Conservation (phyloP, 495 filamentous ascomycete species). For the Trichoderma erinaceum region DNA sequence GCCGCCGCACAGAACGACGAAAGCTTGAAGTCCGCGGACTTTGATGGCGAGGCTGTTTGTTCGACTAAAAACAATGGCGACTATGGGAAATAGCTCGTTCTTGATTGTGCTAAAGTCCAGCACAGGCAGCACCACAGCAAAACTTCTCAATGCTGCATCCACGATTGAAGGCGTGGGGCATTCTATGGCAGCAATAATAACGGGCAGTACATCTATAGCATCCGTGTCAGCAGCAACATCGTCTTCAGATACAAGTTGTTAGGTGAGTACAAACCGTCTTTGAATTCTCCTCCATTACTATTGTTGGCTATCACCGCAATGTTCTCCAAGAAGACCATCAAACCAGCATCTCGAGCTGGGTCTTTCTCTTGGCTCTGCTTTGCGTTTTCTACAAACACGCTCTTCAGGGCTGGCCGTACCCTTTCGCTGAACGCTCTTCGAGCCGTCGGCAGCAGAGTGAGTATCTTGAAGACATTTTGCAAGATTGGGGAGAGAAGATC, state of each 20-base stretch:
- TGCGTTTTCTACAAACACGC: conserved; percentile 62
- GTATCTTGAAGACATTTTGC: conserved; percentile 85
- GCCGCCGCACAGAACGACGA: conserved; percentile 83
- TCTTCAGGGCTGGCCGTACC: conserved; percentile 75
- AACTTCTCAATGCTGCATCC: conserved; percentile 69
- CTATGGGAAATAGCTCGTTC: conserved; percentile 86
- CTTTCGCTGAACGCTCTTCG: conserved; percentile 73
- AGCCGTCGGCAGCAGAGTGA: conserved; percentile 65
- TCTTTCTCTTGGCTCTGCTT: conserved; percentile 63
- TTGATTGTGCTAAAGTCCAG: conserved; percentile 95
- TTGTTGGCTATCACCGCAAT: conserved; percentile 67
- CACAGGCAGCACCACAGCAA: conserved; percentile 68
- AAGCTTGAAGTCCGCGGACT: conserved; percentile 81
- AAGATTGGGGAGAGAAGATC: conserved; percentile 77
- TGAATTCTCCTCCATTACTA: conserved; percentile 86
- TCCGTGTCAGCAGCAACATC: conserved; percentile 20
- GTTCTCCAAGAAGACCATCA: conserved; percentile 85
- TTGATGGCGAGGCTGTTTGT: conserved; percentile 93
- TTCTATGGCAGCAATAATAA: conserved; percentile 74
- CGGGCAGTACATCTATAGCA: conserved; percentile 68
- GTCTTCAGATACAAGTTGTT: background rate
- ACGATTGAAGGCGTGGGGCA: conserved; percentile 82
- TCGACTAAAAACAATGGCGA: conserved; percentile 82
- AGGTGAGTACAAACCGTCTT: conserved; percentile 59
- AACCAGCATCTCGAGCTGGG: conserved; percentile 74